These are phyloP conservation scores for Chaetomium strumarium DNA, from an alignment of 2,329 filamentous ascomycete species.

Conservation along the genomic window DNA sequence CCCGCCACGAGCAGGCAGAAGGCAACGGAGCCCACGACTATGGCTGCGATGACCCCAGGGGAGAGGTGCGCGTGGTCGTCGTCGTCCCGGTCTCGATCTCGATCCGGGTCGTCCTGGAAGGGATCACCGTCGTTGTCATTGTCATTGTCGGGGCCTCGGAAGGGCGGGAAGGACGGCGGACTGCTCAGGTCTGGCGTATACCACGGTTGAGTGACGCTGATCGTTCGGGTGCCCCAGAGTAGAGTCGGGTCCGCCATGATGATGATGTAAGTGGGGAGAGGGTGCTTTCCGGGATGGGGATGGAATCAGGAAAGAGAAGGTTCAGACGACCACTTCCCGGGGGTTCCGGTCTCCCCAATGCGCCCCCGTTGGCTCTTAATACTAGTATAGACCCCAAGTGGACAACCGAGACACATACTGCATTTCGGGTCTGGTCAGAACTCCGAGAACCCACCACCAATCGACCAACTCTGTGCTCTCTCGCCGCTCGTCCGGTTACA, in stretches of 20 bases:
- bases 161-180: background rate
- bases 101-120: background rate
- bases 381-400: no score
- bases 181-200: background rate
- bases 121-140: background rate
- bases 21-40: slow-evolving; percentile 4
- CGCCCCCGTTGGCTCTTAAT: no score
- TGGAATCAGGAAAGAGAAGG: no score
- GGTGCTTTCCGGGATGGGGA: no score
- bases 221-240: background rate
- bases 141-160: background rate
- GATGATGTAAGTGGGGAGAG: no score
- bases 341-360: no score
- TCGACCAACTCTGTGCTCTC: background rate
- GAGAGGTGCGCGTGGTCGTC: background rate
- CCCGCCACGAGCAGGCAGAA: slow-evolving; percentile 3
- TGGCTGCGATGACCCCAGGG: slow-evolving; percentile 1
- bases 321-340: no score
- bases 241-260: background rate
- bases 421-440: background rate
- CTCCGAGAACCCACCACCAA: slow-evolving; percentile 3
- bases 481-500: background rate
- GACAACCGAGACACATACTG: no score
- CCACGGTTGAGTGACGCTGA: background rate
- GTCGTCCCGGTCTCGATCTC: background rate